These are phyloP conservation scores for Breviolum minutum DNA, from an alignment of 73 alveolate species.

Conservation along the genomic window DNA sequence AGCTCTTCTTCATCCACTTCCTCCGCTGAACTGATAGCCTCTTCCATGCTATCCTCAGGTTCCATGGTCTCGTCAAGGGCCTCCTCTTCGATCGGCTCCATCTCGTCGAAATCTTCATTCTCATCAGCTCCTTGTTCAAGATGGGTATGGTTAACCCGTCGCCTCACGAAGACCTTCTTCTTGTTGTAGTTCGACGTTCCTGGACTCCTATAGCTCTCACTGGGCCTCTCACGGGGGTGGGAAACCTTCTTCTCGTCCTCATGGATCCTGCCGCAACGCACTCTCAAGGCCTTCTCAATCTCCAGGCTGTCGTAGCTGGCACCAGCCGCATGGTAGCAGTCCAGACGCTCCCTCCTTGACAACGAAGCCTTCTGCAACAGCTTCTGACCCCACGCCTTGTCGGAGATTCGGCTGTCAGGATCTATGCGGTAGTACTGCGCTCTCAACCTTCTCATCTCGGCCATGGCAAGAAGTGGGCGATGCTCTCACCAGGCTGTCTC, in stretches of 20 bases:
- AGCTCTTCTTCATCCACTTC: neutral
- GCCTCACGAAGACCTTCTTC: too few species aligned
- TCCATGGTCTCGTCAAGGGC: neutral
- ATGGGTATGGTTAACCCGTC: neutral
- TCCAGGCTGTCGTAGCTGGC: neutral
- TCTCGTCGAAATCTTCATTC: neutral
- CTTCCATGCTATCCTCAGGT: too few species aligned
- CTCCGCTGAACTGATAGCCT: neutral
- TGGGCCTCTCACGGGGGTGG: neutral
- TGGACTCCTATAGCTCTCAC: neutral
- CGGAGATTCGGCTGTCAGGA: slow-evolving; percentile 14
- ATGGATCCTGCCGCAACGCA: neutral
- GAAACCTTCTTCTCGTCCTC: neutral
- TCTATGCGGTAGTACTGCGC: slow-evolving; percentile 3
- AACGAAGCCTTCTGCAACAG: slow-evolving; percentile 25
- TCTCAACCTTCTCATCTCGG: slow-evolving; percentile 34
- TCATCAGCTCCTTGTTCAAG: neutral
- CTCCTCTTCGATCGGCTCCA: neutral
- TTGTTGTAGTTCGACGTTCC: neutral
- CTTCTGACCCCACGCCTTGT: slow-evolving; percentile 33
- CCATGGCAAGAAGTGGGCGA: neutral
- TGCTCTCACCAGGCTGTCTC: slow-evolving; percentile 8
- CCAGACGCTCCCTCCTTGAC: slow-evolving; percentile 15
- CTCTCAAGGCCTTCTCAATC: neutral
- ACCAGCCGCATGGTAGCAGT: slow-evolving; percentile 13